Conservation (phyloP, 768 basidiomycete species). For the Stropharia rugosoannulata region DNA sequence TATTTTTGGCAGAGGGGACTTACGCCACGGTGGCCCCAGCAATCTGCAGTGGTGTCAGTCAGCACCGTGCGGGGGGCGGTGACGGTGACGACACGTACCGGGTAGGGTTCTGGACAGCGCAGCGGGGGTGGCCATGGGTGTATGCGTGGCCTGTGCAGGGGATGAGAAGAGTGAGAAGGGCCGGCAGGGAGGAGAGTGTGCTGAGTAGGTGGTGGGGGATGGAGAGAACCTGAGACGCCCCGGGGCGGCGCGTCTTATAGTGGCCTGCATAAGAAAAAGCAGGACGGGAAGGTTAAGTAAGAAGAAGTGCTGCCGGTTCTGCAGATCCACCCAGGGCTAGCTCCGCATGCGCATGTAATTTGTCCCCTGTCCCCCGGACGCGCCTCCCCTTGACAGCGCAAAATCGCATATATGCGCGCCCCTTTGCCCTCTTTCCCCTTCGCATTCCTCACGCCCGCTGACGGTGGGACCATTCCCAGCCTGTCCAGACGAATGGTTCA, state of each 20-base stretch:
- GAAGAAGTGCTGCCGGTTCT: conserved; percentile 1
- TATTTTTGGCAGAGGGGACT: conserved; percentile 13
- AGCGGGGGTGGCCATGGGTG: neutral
- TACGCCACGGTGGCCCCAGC: conserved; percentile 61
- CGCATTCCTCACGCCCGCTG: neutral
- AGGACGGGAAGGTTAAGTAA: neutral
- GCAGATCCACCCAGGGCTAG: too few relatives aligned
- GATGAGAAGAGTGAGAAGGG: neutral
- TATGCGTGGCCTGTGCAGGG: neutral
- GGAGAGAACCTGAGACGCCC: conserved; percentile 6
- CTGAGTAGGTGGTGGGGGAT: neutral
- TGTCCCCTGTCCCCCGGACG: neutral
- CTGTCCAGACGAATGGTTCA: neutral
- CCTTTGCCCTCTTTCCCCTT: neutral
- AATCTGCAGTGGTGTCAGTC: conserved; percentile 45
- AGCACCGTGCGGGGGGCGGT: neutral
- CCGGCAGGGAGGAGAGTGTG: neutral
- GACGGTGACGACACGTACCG: conserved; percentile 20
- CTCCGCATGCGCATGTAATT: neutral
- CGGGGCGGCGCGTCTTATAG: conserved; percentile 16
- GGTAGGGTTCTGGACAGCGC: conserved; percentile 23
- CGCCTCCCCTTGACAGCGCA: neutral
- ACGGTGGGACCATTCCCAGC: neutral
- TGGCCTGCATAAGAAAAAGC: neutral
- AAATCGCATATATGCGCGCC: neutral